phyloP scores from a whole-genome alignment of 1,284 basidiomycete genomes.

The Trichosporon faecale region DNA sequence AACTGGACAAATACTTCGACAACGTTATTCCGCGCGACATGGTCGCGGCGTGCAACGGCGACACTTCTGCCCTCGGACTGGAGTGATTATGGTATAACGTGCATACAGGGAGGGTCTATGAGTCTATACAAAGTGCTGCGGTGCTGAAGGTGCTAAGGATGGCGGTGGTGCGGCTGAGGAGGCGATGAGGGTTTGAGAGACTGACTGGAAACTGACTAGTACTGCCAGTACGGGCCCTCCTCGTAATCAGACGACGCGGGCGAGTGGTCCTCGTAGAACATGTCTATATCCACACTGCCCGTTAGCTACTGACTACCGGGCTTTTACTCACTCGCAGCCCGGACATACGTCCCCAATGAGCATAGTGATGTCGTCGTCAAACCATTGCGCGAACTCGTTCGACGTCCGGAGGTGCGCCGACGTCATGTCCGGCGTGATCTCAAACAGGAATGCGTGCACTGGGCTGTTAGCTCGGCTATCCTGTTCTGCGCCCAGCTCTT shows the following conservation, averaged over 20 bases:
- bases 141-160: background rate
- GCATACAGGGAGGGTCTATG: constrained; percentile 8
- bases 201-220: background rate
- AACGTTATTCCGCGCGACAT: constrained; percentile 29
- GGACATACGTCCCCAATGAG: background rate
- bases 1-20: constrained; percentile 33
- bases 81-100: background rate
- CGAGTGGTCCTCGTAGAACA: constrained; percentile 8
- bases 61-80: background rate
- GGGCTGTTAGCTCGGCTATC: background rate
- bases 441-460: constrained; percentile 7
- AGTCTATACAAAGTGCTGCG: constrained; percentile 3
- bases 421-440: constrained; percentile 6
- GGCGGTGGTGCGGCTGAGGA: background rate
- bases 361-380: constrained; percentile 9
- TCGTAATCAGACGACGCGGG: background rate
- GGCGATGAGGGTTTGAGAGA: too few relatives aligned
- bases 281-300: background rate
- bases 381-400: constrained; percentile 7
- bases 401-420: background rate
- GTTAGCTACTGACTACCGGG: background rate
- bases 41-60: constrained; percentile 18
- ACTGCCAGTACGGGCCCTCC: constrained; percentile 4
- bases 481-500: background rate
- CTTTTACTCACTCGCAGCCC: background rate